Evolutionary conservation across 441 rosid species (phyloP), one percentile per base, ranked within the genome.

Genomic region (Cnidoscolus chayamansa): DNA sequence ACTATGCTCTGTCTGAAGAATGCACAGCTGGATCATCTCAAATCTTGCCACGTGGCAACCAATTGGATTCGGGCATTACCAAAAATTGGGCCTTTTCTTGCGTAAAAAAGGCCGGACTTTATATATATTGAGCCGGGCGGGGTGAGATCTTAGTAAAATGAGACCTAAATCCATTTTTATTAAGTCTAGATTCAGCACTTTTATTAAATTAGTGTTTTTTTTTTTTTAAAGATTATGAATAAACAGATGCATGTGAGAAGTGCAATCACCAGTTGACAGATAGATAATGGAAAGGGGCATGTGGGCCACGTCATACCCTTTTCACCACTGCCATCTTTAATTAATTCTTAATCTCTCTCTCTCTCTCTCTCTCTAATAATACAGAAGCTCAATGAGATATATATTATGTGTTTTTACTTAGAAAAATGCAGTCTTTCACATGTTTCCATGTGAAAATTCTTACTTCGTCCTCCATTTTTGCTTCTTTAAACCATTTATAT

Each of bases 361-460:
- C 25, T 25, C 25, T 25, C 25, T 25, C 25, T 25, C 25, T 25
- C 25, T 25, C 25, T 25, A 25, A 25, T 25, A 25, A 25, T 25
- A 25, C 25, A 25, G 25, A 25, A 25, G 25, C 25, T 25, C 25
- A 25, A 25, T 25, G 25, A 25, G 25, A 25, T 25, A 25, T 25
- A 25, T 63, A 70, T 1, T 54, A 9, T 13, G 1, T 17, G 73
- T 64, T 70, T 66, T 32, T 71, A 31, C 4, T 65, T 50, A 12
- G 50, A 63, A 10, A 45, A 49, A 37, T 60, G 9, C 54, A 3
- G 45, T 3, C 10, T 40, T 55, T 67, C 87, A 78, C 88, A 83
- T 83, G 90, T 68, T 56, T 73, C 76, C 90, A 86, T 82, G 88
- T 86, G 90, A 70, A 60, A 62, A 56, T 72, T 45, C 63, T 61